A percentile compares a stretch with the other conserved stretches of the same genome.
Evolutionary conservation across 345 rosid species (phyloP).

Genomic region (Citrus sp.): DNA sequence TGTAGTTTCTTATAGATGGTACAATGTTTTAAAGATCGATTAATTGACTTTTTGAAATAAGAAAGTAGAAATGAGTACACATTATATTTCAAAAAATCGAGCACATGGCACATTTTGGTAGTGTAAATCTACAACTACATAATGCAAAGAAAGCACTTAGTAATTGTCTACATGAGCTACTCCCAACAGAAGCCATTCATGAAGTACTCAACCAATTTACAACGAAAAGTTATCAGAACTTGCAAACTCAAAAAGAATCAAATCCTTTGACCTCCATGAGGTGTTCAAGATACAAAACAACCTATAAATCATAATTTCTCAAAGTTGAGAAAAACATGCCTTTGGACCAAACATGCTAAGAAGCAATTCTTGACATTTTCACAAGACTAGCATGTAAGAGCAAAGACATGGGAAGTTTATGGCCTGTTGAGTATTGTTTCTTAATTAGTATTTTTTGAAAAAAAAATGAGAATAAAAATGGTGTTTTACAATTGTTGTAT

Average conservation of each 20-base stretch:
- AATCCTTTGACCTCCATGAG: neutral
- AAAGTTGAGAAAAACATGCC: neutral
- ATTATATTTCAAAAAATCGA: neutral
- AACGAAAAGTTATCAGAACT: neutral
- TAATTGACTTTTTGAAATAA: conserved; percentile 52
- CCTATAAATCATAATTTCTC: neutral
- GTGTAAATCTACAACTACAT: neutral
- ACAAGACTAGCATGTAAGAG: neutral
- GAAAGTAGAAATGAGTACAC: conserved; percentile 2
- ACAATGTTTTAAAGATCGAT: too few species aligned
- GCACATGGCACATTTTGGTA: neutral
- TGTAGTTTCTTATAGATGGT: too few species aligned
- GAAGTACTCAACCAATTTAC: neutral
- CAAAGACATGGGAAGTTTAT: neutral
- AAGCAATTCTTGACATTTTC: neutral
- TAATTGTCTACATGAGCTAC: neutral
- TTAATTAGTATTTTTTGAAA: too few species aligned
- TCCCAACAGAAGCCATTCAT: neutral
- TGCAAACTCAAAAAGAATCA: neutral
- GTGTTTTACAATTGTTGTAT: too few species aligned
- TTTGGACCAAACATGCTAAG: neutral
- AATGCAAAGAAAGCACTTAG: neutral
- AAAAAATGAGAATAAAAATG: too few species aligned
- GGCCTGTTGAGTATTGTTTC: too few species aligned
- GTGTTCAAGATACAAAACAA: neutral